A percentile compares a stretch with the other conserved stretches of the same genome.
phyloP scores from a whole-genome alignment of 2,329 filamentous ascomycete genomes.

The Neodidymelliopsis sp. region DNA sequence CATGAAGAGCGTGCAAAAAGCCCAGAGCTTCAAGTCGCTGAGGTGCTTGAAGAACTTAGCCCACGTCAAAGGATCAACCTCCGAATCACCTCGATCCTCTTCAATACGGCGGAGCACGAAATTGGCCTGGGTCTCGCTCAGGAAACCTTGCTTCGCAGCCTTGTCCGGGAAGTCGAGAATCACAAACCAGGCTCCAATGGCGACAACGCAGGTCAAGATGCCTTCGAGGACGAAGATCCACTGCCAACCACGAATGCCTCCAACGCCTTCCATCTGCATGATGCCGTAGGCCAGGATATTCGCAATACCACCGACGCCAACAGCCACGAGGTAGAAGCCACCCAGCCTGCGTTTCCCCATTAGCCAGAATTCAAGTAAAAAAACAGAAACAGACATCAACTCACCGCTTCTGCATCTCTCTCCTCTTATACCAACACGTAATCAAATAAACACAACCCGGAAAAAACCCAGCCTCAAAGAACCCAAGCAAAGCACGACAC shows the following conservation, averaged over 20 bases:
- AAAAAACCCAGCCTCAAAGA: constrained; percentile 38
- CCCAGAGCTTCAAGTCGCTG: constrained; percentile 33
- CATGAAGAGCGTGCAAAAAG: constrained; percentile 34
- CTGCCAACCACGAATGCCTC: constrained; percentile 34
- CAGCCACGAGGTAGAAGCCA: constrained; percentile 36
- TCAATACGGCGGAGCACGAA: constrained; percentile 33
- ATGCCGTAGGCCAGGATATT: constrained; percentile 39
- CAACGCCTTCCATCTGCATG: constrained; percentile 38
- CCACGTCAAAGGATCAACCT: constrained; percentile 31
- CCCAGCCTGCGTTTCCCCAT: constrained; percentile 16
- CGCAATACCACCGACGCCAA: constrained; percentile 36
- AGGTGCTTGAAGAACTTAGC: constrained; percentile 28
- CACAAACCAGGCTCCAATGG: constrained; percentile 35
- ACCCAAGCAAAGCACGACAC: constrained; percentile 32
- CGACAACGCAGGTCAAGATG: constrained; percentile 34
- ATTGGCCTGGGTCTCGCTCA: constrained; percentile 26
- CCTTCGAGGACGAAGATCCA: constrained; percentile 44
- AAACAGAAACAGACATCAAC: neutral
- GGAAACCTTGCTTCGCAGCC: constrained; percentile 32
- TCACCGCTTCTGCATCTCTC: constrained; percentile 34
- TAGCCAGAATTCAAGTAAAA: neutral
- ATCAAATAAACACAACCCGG: constrained; percentile 41
- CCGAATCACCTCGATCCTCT: constrained; percentile 35
- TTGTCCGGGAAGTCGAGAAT: constrained; percentile 42
- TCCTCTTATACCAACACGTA: constrained; percentile 38